Evolutionary conservation across 169 alveolate genomes (phyloP), one percentile per base, ranked within the genome.

Genomic region (Miamiensis avidus): DNA sequence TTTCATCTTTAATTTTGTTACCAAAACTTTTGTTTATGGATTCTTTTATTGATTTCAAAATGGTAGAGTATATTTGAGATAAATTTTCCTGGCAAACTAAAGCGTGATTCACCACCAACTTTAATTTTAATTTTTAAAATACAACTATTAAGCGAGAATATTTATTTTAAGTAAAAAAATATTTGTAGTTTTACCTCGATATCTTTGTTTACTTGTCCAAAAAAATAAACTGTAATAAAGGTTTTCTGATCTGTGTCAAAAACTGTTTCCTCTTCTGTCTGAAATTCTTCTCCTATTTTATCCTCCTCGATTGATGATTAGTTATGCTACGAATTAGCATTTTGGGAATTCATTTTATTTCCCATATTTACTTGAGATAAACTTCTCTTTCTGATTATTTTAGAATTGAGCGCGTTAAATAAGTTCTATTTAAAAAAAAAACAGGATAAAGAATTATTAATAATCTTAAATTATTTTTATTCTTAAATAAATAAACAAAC

Each of bases 61-160:
- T 20, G 20, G 4, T 49, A 11, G 69, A 29, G 30, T 79, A 65
- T 29, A 79, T 79, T 6, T 79, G 76, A 0, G 34, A 49, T 49
- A 49, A 34, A 79, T 79, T 79, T n/a, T 79, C 75, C 30, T 34
- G 0, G 0, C 75, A 49, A 31, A 79, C 25, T 1, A 28, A 29
- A 29, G 64, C 76, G 29, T 79, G 65, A 65, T 79, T 49, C 1
- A 79, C 49, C 0, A 79, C 49, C 31, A 79, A 29, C 84, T 79
- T 28, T 49, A 49, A 34, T 78, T 31, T 31, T 31, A 11, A 76
- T 76, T 31, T 11, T 29, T 76, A 26, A 76, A 29, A 32, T 31
- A 32, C 27, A 25, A 25, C 33, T 76, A 74, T 74, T 75, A 0
- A 31, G 25, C 26, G 31, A 29, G 29, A 31, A 0, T 31, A 77